Percentiles rank a stretch among this genome's conserved stretches.
phyloP scores from a whole-genome alignment of 2,329 filamentous ascomycete genomes.

The Colletotrichum neosansevieriae region DNA sequence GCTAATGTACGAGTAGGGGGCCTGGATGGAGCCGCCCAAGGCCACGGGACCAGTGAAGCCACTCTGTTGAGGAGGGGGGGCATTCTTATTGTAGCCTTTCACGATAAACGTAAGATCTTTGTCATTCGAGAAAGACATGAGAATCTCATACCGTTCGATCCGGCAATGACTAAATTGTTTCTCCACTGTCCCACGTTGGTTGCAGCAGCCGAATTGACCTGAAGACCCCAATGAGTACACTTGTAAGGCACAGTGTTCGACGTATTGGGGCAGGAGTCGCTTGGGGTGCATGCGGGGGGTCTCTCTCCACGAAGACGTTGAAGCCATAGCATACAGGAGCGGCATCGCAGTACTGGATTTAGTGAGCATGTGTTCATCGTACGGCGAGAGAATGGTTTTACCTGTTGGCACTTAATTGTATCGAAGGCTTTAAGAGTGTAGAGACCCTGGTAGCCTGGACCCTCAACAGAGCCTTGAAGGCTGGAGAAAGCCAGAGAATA shows the following conservation, averaged over 20 bases:
- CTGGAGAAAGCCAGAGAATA: neutral
- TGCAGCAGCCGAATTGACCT: conserved; percentile 13
- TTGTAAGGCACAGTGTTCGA: conserved; percentile 27
- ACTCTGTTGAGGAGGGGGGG: neutral
- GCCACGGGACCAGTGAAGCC: neutral
- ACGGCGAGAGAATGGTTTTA: neutral
- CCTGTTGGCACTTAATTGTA: conserved; percentile 31
- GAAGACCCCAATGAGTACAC: conserved; percentile 27
- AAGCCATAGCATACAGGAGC: conserved; percentile 28
- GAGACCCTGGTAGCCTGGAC: conserved; percentile 3
- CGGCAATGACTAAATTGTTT: conserved; percentile 29
- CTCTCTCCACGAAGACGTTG: conserved; percentile 32
- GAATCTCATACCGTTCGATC: conserved; percentile 35
- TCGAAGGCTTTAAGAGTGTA: conserved; percentile 23
- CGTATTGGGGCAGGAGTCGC: conserved; percentile 20
- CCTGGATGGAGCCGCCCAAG: conserved; percentile 23
- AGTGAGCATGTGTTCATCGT: neutral
- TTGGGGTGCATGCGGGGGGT: conserved; percentile 1
- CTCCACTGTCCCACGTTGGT: conserved; percentile 37
- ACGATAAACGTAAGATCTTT: neutral
- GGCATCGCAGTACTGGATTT: conserved; percentile 27
- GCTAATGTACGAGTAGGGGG: conserved; percentile 22
- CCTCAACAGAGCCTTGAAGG: neutral
- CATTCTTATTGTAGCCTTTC: conserved; percentile 16
- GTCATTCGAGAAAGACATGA: neutral